Evolutionary conservation across 352 stramenopile genomes (phyloP), one percentile per base, ranked within the genome.

Genomic region (Globisporangium acanthophoron): DNA sequence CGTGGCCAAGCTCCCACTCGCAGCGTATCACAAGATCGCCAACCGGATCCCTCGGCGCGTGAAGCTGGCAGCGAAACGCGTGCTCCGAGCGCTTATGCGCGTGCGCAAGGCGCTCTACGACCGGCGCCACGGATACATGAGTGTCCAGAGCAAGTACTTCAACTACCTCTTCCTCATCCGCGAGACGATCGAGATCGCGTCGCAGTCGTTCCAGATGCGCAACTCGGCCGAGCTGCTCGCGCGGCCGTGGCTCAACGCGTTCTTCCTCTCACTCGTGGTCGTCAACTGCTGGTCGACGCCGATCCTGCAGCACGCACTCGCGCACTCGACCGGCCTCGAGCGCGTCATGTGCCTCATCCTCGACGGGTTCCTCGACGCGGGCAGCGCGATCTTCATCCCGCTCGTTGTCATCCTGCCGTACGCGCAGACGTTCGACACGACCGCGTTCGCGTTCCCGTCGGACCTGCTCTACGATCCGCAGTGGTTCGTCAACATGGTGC

Each of bases 311-410:
- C 61, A 66, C 37, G 41, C 37, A 12, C 55, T 62, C 31, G 54
- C 54, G 40, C 60, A 66, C 50, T 62, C 54, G 31, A 54, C 54
- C 3, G 64, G 61, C 5, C 43, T 65, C 11, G 67, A 74, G 31
- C 65, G 70, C 1, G 41, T 73, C 16, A 21, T 64, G 31, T 74
- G 65, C 35, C 50, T 78, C 24, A 18, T 47, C 3, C 44, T 75
- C 27, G 69, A 76, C 27, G 56, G 71, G 7, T 7, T 73, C 1
- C 47, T 80, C 5, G 62, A 77, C 46, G 49, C 55, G 3, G 48
- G 43, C 12, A 66, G 59, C 31, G 52, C 58, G 3, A 59, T 76
- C 27, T n/a, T 75, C n/a, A 65, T 80, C 29, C 61, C 61, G 44
- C 54, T 66, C 33, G 31, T 66, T 12, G 54, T 66, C 40, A 52